A percentile compares a stretch with the other conserved stretches of the same genome.
These are phyloP conservation scores for Vigna radiata DNA, from an alignment of 306 rosid genomes.

Conservation along the genomic window DNA sequence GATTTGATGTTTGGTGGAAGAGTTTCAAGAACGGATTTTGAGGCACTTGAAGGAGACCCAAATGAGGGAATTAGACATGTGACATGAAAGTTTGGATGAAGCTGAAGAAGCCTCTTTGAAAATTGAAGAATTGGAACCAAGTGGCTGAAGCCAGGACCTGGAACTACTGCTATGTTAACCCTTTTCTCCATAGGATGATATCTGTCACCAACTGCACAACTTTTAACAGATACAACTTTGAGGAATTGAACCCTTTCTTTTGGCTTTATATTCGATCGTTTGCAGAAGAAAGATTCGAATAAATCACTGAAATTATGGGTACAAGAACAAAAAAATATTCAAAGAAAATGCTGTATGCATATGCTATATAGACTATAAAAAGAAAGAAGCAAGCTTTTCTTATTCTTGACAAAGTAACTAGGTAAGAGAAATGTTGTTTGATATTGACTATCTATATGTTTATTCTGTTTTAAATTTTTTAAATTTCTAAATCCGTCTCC, in stretches of 20 bases:
- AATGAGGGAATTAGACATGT: conserved; percentile 34
- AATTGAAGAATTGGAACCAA: conserved; percentile 46
- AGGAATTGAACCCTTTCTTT: not conserved
- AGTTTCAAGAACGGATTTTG: conserved; percentile 20
- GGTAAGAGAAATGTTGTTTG: no score
- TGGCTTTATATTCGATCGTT: no score
- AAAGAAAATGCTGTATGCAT: no score
- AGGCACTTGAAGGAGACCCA: conserved; percentile 27
- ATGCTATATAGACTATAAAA: no score
- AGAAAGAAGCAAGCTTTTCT: no score
- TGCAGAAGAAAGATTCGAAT: no score
- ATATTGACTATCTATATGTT: no score
- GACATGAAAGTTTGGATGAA: conserved; percentile 36
- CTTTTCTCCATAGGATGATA: conserved; percentile 27
- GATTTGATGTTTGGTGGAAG: conserved; percentile 34
- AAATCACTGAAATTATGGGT: no score
- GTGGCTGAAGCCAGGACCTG: conserved; percentile 40
- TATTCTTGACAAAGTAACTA: no score
- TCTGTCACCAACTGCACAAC: not conserved
- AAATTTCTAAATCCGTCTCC: no score
- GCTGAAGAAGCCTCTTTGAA: conserved; percentile 36
- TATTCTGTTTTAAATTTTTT: no score
- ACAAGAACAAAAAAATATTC: no score
- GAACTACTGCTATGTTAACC: conserved; percentile 37
- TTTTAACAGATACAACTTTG: not conserved